These are phyloP conservation scores for Chaetoscypha palmicola DNA, from an alignment of 2,329 filamentous ascomycete genomes.

Conservation along the genomic window DNA sequence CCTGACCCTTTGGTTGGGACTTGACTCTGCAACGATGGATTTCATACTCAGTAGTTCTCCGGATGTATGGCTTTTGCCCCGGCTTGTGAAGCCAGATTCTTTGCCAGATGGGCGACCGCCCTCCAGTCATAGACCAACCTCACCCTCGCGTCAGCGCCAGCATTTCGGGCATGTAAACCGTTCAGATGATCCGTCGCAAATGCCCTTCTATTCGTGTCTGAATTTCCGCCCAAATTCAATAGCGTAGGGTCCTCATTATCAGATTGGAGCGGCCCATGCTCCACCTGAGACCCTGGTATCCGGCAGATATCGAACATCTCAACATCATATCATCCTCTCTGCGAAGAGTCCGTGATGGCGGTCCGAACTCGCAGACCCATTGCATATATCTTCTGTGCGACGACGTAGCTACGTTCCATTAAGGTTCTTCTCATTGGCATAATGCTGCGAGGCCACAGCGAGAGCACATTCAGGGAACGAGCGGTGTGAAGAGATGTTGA, in stretches of 20 bases:
- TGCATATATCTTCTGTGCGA: slow-evolving; percentile 15
- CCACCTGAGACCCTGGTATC: not conserved
- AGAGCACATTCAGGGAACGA: slow-evolving; percentile 11
- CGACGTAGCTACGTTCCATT: slow-evolving; percentile 14
- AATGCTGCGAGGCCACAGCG: slow-evolving; percentile 1
- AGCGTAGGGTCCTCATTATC: not conserved
- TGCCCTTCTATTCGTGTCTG: slow-evolving; percentile 1
- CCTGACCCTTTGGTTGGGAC: not conserved
- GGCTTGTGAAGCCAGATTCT: slow-evolving; percentile 3
- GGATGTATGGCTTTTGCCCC: slow-evolving; percentile 6
- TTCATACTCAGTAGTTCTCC: not conserved
- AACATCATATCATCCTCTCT: not conserved
- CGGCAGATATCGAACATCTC: not conserved
- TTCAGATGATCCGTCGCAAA: not conserved
- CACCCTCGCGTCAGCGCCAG: slow-evolving; percentile 3
- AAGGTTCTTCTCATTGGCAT: slow-evolving; percentile 13
- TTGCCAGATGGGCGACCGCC: not conserved
- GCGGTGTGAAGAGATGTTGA: slow-evolving; percentile 17
- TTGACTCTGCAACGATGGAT: not conserved
- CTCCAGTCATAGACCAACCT: not conserved
- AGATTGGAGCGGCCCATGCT: not conserved
- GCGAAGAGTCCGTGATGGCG: not conserved
- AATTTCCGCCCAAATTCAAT: not conserved
- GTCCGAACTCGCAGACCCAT: slow-evolving; percentile 16
- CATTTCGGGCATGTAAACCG: slow-evolving; percentile 1